A percentile compares a stretch with the other conserved stretches of the same genome.
Conservation (phyloP, 2,329 filamentous ascomycete species). For the Cyclaneusma minus region DNA sequence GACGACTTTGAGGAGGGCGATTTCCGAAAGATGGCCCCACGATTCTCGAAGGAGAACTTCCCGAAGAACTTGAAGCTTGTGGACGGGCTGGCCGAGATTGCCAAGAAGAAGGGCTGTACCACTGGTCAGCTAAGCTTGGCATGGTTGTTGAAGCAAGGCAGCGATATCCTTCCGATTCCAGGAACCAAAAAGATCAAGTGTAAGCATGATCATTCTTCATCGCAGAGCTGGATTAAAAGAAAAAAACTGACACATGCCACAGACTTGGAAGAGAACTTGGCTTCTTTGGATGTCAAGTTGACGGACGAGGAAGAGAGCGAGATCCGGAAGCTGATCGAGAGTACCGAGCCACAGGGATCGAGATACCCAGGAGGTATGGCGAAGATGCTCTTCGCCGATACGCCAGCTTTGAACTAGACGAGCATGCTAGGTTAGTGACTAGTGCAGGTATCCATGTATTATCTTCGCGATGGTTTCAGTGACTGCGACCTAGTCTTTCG, state of each 20-base stretch:
- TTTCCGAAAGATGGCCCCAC: slow-evolving; percentile 27
- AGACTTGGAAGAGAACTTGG: too few relatives aligned
- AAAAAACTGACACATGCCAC: too few relatives aligned
- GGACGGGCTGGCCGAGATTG: slow-evolving; percentile 27
- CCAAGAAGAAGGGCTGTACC: slow-evolving; percentile 31
- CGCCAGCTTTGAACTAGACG: too few relatives aligned
- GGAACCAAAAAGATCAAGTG: slow-evolving; percentile 32
- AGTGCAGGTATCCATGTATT: too few relatives aligned
- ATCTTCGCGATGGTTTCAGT: too few relatives aligned
- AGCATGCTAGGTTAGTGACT: too few relatives aligned
- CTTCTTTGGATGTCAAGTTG: slow-evolving; percentile 19
- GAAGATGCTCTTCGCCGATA: too few relatives aligned
- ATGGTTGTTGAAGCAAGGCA: slow-evolving; percentile 35
- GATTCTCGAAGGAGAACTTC: slow-evolving; percentile 34
- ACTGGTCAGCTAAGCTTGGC: slow-evolving; percentile 34
- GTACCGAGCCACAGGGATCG: too few relatives aligned
- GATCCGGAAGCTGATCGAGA: slow-evolving; percentile 22
- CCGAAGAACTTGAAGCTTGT: slow-evolving; percentile 31
- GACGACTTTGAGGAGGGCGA: slow-evolving; percentile 32
- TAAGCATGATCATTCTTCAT: too few relatives aligned
- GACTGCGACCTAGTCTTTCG: too few relatives aligned
- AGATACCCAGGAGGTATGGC: too few relatives aligned
- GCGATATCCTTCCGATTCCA: slow-evolving; percentile 36
- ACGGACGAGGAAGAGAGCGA: slow-evolving; percentile 20
- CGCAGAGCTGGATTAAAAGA: too few relatives aligned